Base-by-base conservation (phyloP, 2,329 filamentous ascomycete genomes). In the Diaporthe capsici region DNA sequence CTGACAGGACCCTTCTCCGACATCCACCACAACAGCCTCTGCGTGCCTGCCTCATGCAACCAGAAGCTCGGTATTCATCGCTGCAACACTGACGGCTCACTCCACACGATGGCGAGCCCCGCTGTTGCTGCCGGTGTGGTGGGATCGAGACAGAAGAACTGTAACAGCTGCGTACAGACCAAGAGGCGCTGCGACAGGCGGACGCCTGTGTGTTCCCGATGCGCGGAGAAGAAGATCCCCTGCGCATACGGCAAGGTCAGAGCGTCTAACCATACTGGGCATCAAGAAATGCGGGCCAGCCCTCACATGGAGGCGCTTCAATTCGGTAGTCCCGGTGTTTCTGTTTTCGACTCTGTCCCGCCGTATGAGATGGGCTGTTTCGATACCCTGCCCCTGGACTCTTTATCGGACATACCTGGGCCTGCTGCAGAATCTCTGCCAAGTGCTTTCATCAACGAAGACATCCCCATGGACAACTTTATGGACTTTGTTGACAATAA, bases 111-210 rank as follows among this genome's bases (percentile, higher is more conserved):
- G 65, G 8, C 22, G 20, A 53, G 47, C 47, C 49, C 13, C 8
- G 15, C 15, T 22, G 7, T 28, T 28, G 65, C 31, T 20, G 9
- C 31, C 13, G 31, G 31, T 7, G 47, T 55, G 22, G 15, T 53
- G n/a, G 44, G 47, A 22, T 78, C 83, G 49, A 78, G 81, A 63
- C 82, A 83, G 73, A 83, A 83, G 76, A 83, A 81, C 47, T 86
- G 84, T 77, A 81, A 84, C 76, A 82, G 79, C 72, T 85, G 84
- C 74, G 84, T 84, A 37, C 84, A 82, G 77, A 82, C 82, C 34
- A 85, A 85, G 78, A 81, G 84, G 34, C 82, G 84, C 13, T 85
- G 84, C 73, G 84, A 86, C 76, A 84, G 84, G 77, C 82, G 81
- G 42, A 79, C 80, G 15, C 84, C 84, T 2, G 53, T 79, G 31